These are phyloP conservation scores for Fusarium marasasianum DNA, from an alignment of 2,329 filamentous ascomycete genomes.

Conservation along the genomic window DNA sequence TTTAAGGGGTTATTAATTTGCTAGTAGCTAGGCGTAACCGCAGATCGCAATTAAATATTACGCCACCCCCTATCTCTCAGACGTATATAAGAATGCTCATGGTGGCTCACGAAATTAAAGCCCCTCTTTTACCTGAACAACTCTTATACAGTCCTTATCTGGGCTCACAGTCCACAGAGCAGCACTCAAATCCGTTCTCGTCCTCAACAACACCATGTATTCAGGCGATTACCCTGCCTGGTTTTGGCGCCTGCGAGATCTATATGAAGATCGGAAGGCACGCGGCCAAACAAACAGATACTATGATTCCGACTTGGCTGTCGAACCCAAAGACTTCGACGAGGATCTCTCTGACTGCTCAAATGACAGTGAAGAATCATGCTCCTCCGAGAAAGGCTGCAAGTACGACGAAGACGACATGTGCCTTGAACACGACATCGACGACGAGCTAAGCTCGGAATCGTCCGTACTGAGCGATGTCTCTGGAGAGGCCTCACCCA, in stretches of 20 bases:
- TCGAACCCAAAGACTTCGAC: background rate
- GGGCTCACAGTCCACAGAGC: background rate
- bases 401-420: background rate
- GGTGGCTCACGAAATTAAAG: background rate
- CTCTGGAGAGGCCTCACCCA: background rate
- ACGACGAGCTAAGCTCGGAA: background rate
- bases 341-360: background rate
- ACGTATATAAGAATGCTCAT: background rate
- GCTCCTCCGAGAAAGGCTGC: background rate
- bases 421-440: background rate
- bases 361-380: background rate
- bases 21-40: background rate
- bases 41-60: background rate
- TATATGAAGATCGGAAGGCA: background rate
- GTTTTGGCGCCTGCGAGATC: background rate
- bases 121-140: background rate
- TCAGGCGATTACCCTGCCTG: background rate
- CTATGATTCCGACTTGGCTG: background rate
- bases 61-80: background rate
- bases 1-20: background rate
- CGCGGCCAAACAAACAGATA: background rate
- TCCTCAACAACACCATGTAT: background rate
- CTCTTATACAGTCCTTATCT: background rate
- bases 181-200: background rate
- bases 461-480: background rate